These are phyloP conservation scores for Xylariaceae sp. DNA, from an alignment of 2,329 filamentous ascomycete genomes.

Conservation along the genomic window DNA sequence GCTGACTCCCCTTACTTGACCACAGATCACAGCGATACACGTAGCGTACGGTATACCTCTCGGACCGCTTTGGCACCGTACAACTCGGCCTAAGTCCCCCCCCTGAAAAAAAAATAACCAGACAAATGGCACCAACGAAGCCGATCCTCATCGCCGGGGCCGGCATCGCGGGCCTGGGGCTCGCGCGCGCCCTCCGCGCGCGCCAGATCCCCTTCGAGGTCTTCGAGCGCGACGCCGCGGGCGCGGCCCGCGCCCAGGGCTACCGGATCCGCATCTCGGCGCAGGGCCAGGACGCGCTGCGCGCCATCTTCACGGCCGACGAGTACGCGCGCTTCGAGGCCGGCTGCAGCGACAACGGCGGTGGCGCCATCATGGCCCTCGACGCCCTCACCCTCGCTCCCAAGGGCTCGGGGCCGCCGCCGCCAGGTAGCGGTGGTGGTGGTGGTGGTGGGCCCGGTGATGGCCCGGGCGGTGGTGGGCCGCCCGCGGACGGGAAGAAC, in stretches of 20 bases:
- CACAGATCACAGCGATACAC: too few relatives aligned
- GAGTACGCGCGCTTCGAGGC: not conserved
- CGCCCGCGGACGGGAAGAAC: too few relatives aligned
- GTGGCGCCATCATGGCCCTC: conserved; percentile 40
- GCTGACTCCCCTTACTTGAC: too few relatives aligned
- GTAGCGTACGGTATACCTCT: too few relatives aligned
- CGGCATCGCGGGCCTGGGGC: conserved; percentile 5
- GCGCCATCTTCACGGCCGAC: not conserved
- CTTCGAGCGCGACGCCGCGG: conserved; percentile 6
- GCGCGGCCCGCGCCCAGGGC: conserved; percentile 55
- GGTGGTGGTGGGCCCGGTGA: conserved; percentile 8
- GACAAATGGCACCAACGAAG: too few relatives aligned
- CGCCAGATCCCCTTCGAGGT: conserved; percentile 6
- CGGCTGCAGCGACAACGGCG: conserved; percentile 40
- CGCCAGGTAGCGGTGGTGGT: not conserved
- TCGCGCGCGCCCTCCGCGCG: conserved; percentile 4
- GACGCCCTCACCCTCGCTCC: conserved; percentile 42
- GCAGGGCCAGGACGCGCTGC: conserved; percentile 29
- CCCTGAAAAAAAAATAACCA: too few relatives aligned
- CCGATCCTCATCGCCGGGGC: conserved; percentile 3
- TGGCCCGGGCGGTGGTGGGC: too few relatives aligned
- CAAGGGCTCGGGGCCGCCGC: not conserved
- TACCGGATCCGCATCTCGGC: conserved; percentile 53
- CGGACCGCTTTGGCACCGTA: too few relatives aligned
- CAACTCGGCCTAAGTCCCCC: too few relatives aligned